Conservation (phyloP, 116 monocot genomes). For the Dioscorea cayenensis region DNA sequence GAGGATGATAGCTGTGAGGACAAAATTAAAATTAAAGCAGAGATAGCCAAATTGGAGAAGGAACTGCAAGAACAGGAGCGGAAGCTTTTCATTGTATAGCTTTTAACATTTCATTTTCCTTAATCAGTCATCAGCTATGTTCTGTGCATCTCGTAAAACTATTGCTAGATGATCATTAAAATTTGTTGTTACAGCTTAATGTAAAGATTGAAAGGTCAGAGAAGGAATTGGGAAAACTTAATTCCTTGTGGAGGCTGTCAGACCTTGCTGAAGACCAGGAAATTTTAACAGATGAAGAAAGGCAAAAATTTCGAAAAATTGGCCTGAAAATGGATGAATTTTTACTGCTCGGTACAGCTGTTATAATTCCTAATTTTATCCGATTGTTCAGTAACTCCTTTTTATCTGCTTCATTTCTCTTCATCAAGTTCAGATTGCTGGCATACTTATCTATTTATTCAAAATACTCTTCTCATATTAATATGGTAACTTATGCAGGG, state of each 20-base stretch:
- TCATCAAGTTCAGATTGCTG: too few species aligned
- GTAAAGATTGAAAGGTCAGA: constrained; percentile 70
- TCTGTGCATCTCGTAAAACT: neutral
- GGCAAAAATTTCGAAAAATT: constrained; percentile 43
- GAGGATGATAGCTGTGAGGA: constrained; percentile 6
- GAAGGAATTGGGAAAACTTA: constrained; percentile 47
- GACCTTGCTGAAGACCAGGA: constrained; percentile 54
- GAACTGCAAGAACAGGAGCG: constrained; percentile 57
- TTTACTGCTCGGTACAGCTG: constrained; percentile 55
- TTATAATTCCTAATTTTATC: neutral
- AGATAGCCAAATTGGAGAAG: constrained; percentile 55
- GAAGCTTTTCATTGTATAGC: constrained; percentile 61
- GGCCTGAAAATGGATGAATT: constrained; percentile 79
- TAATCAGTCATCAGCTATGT: neutral
- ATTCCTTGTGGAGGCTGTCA: constrained; percentile 40
- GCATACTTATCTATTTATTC: neutral
- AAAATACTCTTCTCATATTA: neutral
- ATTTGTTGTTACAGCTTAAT: constrained; percentile 41
- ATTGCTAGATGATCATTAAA: neutral
- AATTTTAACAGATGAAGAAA: constrained; percentile 88
- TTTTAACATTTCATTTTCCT: constrained; percentile 1
- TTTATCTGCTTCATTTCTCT: neutral
- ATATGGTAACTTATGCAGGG: constrained; percentile 26
- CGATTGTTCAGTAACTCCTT: neutral
- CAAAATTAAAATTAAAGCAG: constrained; percentile 51